A percentile compares a stretch with the other conserved stretches of the same genome.
Conservation (phyloP, 495 filamentous ascomycete species). For the Articulospora tetracladia region DNA sequence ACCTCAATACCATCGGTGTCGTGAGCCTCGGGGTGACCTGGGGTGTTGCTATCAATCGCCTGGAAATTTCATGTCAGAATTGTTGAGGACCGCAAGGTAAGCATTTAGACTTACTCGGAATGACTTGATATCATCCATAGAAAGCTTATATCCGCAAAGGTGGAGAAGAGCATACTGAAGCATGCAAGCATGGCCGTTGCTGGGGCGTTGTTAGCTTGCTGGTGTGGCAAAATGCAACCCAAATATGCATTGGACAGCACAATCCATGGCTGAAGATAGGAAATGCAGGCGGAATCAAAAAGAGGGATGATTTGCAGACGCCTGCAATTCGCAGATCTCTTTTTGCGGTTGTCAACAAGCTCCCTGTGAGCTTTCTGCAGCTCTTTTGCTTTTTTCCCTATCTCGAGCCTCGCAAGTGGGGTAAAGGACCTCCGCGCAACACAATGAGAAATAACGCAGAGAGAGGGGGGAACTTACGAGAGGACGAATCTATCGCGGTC, state of each 20-base stretch:
- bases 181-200: conserved; percentile 99
- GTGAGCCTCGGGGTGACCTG: conserved; percentile 94
- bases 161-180: conserved; percentile 98
- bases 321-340: too few species aligned
- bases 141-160: conserved; percentile 84
- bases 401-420: not conserved
- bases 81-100: not conserved
- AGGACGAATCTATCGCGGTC: conserved; percentile 99
- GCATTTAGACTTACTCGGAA: conserved; percentile 73
- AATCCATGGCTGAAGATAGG: too few species aligned
- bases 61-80: not conserved
- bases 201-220: conserved; percentile 31
- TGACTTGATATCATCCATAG: conserved; percentile 85
- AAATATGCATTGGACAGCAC: not conserved
- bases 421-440: not conserved
- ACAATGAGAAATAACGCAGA: not conserved
- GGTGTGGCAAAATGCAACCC: conserved; percentile 5
- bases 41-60: conserved; percentile 81
- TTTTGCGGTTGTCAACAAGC: not conserved
- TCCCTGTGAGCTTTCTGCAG: not conserved
- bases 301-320: too few species aligned
- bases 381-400: not conserved
- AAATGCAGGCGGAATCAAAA: too few species aligned
- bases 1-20: conserved; percentile 97
- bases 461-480: conserved; percentile 65